phyloP scores from a whole-genome alignment of 345 rosid genomes.

The Anastatica hierochuntica region DNA sequence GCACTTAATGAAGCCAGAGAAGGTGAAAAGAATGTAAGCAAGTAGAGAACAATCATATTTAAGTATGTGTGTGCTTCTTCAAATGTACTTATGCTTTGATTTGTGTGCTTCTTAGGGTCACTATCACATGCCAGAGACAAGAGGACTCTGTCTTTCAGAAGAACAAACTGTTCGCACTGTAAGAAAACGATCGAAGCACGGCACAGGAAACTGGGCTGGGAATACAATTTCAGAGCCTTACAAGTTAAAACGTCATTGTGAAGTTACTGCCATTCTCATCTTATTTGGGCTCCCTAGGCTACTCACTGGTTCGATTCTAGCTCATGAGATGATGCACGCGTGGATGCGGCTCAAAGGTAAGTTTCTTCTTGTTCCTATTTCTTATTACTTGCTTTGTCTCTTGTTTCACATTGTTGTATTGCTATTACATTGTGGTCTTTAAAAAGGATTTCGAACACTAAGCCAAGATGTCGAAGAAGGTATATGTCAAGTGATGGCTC shows the following conservation, averaged over 20 bases:
- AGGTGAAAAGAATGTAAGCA: conserved; percentile 81
- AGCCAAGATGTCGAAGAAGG: conserved; percentile 95
- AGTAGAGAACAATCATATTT: background rate
- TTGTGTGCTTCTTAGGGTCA: conserved; percentile 49
- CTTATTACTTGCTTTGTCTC: background rate
- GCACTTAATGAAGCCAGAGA: conserved; percentile 95
- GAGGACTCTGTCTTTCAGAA: conserved; percentile 98
- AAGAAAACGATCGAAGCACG: conserved; percentile 60
- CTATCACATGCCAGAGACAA: conserved; percentile 96
- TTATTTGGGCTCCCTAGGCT: conserved; percentile 94
- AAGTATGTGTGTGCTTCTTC: background rate
- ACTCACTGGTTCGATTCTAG: conserved; percentile 91
- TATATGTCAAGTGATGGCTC: conserved; percentile 93
- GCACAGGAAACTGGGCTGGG: conserved; percentile 43
- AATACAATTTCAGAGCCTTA: conserved; percentile 73
- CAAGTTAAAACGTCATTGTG: conserved; percentile 72
- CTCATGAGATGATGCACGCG: conserved; percentile 99
- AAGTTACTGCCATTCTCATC: conserved; percentile 94
- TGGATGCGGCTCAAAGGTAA: conserved; percentile 95
- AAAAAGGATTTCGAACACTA: conserved; percentile 64
- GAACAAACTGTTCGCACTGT: conserved; percentile 88
- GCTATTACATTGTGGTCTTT: conserved; percentile 11
- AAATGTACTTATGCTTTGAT: conserved; percentile 4
- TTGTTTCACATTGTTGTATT: conserved; percentile 3
- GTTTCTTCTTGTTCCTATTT: background rate